Evolutionary conservation across 768 basidiomycete genomes (phyloP).

Genomic region (Leccinum pellstonianum): DNA sequence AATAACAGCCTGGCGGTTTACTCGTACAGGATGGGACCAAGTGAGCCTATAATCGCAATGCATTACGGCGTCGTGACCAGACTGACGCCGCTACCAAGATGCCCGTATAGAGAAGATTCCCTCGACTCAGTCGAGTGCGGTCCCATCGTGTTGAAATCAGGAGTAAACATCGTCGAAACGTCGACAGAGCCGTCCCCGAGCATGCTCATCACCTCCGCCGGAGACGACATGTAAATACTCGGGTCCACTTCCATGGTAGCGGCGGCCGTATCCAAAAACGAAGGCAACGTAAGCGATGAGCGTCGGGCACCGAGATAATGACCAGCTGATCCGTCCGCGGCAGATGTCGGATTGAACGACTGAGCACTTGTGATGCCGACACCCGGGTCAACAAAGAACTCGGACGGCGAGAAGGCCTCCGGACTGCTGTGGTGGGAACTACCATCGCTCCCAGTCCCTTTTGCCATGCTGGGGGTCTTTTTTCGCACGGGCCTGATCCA

Average conservation of each 20-base stretch:
- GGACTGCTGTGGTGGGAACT: constrained; percentile 53
- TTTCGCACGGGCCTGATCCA: constrained; percentile 90
- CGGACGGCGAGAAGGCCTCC: constrained; percentile 62
- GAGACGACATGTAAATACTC: constrained; percentile 50
- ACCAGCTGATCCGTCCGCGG: constrained; percentile 12
- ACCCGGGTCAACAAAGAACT: constrained; percentile 56
- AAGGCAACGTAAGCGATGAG: constrained; percentile 22
- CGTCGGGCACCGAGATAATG: constrained; percentile 29
- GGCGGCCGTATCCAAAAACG: constrained; percentile 29
- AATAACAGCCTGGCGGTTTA: constrained; percentile 9
- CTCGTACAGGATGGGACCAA: constrained; percentile 18
- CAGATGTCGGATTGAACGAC: constrained; percentile 27
- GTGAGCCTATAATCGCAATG: constrained; percentile 3
- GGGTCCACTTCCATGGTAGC: constrained; percentile 49
- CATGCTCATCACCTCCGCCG: constrained; percentile 60
- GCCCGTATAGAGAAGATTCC: constrained; percentile 29
- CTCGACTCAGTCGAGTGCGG: constrained; percentile 24
- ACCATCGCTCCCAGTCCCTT: constrained; percentile 44
- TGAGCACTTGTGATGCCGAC: constrained; percentile 26
- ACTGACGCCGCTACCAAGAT: constrained; percentile 17
- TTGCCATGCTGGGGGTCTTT: constrained; percentile 53
- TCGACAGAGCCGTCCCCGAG: constrained; percentile 47
- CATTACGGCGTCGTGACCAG: constrained; percentile 31
- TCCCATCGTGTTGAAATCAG: constrained; percentile 31
- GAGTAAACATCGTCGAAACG: constrained; percentile 33